Evolutionary conservation across 805 yeast genomes (phyloP), one percentile per base, ranked within the genome.

Genomic region (Saturnispora halmiae): DNA sequence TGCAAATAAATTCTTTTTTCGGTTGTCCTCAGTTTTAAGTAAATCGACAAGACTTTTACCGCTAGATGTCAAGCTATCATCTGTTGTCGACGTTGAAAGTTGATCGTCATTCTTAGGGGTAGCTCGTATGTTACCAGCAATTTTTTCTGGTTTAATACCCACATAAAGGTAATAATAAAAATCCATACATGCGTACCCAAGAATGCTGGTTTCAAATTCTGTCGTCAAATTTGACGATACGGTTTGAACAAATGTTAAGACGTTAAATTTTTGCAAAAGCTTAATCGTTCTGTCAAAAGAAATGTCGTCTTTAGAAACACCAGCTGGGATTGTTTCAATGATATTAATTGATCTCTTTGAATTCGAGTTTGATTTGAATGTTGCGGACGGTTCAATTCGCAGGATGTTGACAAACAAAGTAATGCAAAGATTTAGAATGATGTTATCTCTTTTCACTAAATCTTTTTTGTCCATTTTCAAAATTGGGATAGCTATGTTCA

Each of bases 351-450:
- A 41, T 34, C 48, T 53, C 5, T 34, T 42, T 19, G 43, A 34
- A 6, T 21, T 16, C 7, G 46, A 31, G 22, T 35, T 40, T n/a
- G 41, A 33, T 31, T 67, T 62, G 9, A 59, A 42, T 5, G 63
- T 37, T 42, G 59, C 67, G 36, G 82, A 76, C 0, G 88, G 90
- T 48, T 81, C 86, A 26, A 90, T 85, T 31, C 76, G 70, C 7
- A 83, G 61, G n/a, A 92, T 51, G 55, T 92, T 92, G 46, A 95
- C 70, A 46, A 87, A 69, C 53, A 92, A 75, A 38, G 74, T 75
- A 13, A 88, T 60, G 21, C 82, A 84, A 44, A 90, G 66, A 41
- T 80, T 75, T 36, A 92, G 58, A 11, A 88, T 71, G 33, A 79
- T 79, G 43, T 77, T 77, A 50, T 88, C 96, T 28, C 85, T 65